Conservation (phyloP, 495 filamentous ascomycete genomes). For the Schizothecium vesticola region DNA sequence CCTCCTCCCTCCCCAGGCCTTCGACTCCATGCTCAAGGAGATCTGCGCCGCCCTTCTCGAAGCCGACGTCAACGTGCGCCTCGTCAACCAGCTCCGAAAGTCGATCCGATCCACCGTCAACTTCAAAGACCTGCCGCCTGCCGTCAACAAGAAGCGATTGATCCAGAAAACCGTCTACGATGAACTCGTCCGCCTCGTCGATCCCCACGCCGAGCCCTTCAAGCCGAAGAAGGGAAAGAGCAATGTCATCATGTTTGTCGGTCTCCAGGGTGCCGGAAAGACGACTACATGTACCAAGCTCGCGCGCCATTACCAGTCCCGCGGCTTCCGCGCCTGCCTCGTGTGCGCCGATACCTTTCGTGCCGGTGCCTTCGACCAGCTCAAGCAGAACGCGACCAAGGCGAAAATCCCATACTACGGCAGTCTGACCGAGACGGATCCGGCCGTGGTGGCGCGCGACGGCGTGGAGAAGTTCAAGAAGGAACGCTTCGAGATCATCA, state of each 20-base stretch:
- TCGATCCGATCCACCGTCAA: slow-evolving; percentile 88
- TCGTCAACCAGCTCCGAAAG: slow-evolving; percentile 88
- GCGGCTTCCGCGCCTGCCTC: slow-evolving; percentile 89
- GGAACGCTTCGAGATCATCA: slow-evolving; percentile 96
- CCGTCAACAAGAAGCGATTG: slow-evolving; percentile 93
- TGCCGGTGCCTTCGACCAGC: slow-evolving; percentile 94
- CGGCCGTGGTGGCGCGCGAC: slow-evolving; percentile 83
- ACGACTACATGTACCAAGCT: slow-evolving; percentile 98
- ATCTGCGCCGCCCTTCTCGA: slow-evolving; percentile 90
- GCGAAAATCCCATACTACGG: slow-evolving; percentile 99
- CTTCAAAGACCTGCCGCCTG: slow-evolving; percentile 81
- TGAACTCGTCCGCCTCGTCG: slow-evolving; percentile 89
- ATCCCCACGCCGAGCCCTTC: slow-evolving; percentile 93
- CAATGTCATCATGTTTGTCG: slow-evolving; percentile 99
- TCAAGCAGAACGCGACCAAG: slow-evolving; percentile 98
- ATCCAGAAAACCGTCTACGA: slow-evolving; percentile 99
- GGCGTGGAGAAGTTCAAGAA: slow-evolving; percentile 99
- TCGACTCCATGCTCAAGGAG: slow-evolving; percentile 96
- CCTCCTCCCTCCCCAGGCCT: slow-evolving; percentile 55
- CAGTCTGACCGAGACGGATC: slow-evolving; percentile 91
- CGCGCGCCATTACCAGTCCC: slow-evolving; percentile 86
- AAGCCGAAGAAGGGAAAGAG: slow-evolving; percentile 93
- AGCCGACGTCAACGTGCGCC: slow-evolving; percentile 91
- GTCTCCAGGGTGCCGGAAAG: slow-evolving; percentile 93
- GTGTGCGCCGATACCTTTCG: slow-evolving; percentile 99